Conservation (phyloP, 352 stramenopile species). For the Globisporangium megalacanthum region DNA sequence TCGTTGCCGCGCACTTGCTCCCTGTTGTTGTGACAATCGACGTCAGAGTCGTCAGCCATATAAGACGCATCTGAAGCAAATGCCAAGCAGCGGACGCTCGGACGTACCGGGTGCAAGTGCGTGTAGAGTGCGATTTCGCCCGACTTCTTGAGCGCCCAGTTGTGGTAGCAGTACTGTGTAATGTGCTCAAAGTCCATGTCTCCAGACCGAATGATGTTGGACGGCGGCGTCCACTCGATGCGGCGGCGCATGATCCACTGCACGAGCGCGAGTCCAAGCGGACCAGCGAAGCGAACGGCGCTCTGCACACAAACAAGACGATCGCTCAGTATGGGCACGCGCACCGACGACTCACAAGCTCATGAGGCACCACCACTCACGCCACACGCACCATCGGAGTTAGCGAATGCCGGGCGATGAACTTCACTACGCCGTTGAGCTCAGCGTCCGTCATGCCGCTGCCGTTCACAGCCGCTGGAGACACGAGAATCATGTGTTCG, state of each 20-base stretch:
- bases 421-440: slow-evolving; percentile 33
- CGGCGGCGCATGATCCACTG: slow-evolving; percentile 49
- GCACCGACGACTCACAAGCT: too few species aligned
- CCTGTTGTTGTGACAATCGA: slow-evolving; percentile 14
- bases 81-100: background rate
- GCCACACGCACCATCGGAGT: slow-evolving; percentile 55
- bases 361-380: too few species aligned
- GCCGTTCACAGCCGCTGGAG: slow-evolving; percentile 53
- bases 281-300: slow-evolving; percentile 54
- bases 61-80: background rate
- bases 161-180: slow-evolving; percentile 75
- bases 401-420: slow-evolving; percentile 37
- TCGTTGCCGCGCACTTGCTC: slow-evolving; percentile 40
- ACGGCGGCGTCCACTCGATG: slow-evolving; percentile 53
- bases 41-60: background rate
- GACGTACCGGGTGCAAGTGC: slow-evolving; percentile 56
- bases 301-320: slow-evolving; percentile 23
- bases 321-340: background rate
- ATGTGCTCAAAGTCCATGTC: slow-evolving; percentile 68
- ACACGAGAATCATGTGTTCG: slow-evolving; percentile 75
- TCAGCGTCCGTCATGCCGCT: slow-evolving; percentile 31
- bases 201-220: slow-evolving; percentile 71
- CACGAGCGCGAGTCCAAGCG: slow-evolving; percentile 48
- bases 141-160: slow-evolving; percentile 68
- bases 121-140: slow-evolving; percentile 75